Evolutionary conservation across 2,329 filamentous ascomycete genomes (phyloP).

Genomic region (Ambrosiella cleistominuta): DNA sequence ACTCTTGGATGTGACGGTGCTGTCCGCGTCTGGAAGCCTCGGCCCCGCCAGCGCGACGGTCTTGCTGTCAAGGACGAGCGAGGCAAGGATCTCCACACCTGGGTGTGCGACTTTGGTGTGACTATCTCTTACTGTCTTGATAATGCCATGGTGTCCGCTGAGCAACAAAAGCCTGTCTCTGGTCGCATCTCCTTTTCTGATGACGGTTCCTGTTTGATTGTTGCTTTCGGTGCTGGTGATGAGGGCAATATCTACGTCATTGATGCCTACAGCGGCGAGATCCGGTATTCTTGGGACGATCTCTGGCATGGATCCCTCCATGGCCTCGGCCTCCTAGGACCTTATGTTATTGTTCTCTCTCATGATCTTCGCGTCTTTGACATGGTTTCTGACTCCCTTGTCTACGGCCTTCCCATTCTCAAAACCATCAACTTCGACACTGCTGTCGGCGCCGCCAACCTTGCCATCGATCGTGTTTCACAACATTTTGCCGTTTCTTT

Average conservation of each 20-base stretch:
- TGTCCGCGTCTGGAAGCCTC: conserved; percentile 68
- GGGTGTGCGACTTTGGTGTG: conserved; percentile 50
- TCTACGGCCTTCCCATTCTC: conserved; percentile 35
- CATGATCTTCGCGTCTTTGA: conserved; percentile 65
- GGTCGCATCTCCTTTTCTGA: conserved; percentile 63
- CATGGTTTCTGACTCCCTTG: conserved; percentile 58
- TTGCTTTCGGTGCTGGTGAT: conserved; percentile 37
- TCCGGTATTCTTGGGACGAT: conserved; percentile 50
- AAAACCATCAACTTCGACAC: conserved; percentile 30
- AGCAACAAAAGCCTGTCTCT: conserved; percentile 23
- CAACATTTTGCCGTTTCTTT: conserved; percentile 50
- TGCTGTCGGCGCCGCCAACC: conserved; percentile 34
- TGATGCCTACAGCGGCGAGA: conserved; percentile 48
- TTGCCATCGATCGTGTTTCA: conserved; percentile 53
- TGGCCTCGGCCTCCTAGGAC: conserved; percentile 53
- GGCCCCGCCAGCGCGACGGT: conserved; percentile 49
- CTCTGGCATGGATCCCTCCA: conserved; percentile 48
- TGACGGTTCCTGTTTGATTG: conserved; percentile 69
- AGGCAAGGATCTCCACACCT: conserved; percentile 47
- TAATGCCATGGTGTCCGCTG: conserved; percentile 17
- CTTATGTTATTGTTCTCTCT: conserved; percentile 59
- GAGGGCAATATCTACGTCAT: conserved; percentile 56
- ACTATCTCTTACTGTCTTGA: conserved; percentile 27
- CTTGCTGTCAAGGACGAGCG: conserved; percentile 41
- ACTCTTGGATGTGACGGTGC: conserved; percentile 68